Evolutionary conservation across 75 land plant species (phyloP).

Genomic region (Gnetum montanum): DNA sequence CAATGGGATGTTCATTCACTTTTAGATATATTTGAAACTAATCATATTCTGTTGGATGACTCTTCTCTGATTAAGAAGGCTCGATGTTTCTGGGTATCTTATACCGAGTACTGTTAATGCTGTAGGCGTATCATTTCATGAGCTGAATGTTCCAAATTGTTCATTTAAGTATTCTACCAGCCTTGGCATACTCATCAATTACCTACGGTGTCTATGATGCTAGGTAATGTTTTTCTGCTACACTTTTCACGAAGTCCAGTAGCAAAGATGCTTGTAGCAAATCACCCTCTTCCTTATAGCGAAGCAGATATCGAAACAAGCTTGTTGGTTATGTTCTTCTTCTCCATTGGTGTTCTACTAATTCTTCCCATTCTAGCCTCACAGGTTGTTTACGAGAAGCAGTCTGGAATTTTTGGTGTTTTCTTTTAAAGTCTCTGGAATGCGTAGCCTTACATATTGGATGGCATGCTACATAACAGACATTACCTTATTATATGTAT

Average conservation of each 20-base stretch:
- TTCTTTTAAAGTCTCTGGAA: too few relatives aligned
- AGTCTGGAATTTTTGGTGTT: not conserved
- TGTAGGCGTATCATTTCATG: slow-evolving; percentile 16
- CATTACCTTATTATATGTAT: too few relatives aligned
- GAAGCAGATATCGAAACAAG: slow-evolving; percentile 1
- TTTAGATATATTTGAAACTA: slow-evolving; percentile 17
- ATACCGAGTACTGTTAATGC: slow-evolving; percentile 1
- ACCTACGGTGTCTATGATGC: slow-evolving; percentile 18
- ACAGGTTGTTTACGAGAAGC: slow-evolving; percentile 7
- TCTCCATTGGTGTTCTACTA: slow-evolving; percentile 13
- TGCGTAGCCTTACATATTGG: too few relatives aligned
- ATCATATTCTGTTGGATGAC: slow-evolving; percentile 16
- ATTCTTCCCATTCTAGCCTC: slow-evolving; percentile 19
- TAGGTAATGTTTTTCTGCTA: slow-evolving; percentile 17
- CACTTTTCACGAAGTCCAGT: slow-evolving; percentile 12
- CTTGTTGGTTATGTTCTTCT: slow-evolving; percentile 11
- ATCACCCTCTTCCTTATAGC: slow-evolving; percentile 21
- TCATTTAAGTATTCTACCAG: slow-evolving; percentile 1
- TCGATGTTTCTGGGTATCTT: slow-evolving; percentile 5
- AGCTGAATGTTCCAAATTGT: slow-evolving; percentile 23
- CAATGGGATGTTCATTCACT: slow-evolving; percentile 5
- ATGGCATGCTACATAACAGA: too few relatives aligned
- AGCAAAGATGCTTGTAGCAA: slow-evolving; percentile 4
- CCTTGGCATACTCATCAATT: slow-evolving; percentile 24
- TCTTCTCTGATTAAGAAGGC: slow-evolving; percentile 14